Evolutionary conservation across 2,329 filamentous ascomycete species (phyloP).

Genomic region (Colletotrichum sublineola): DNA sequence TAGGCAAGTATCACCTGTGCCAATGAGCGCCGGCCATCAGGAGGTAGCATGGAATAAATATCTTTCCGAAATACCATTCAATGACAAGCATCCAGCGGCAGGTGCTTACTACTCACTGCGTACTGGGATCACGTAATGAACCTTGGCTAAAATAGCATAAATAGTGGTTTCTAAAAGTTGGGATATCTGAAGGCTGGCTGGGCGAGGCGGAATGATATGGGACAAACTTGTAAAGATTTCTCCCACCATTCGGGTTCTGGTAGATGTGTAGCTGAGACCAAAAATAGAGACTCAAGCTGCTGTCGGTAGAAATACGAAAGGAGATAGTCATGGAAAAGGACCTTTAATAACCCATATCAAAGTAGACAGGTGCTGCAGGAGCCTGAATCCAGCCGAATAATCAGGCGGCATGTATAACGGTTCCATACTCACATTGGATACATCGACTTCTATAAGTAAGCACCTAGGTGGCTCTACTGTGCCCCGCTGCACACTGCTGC

Average conservation of each 20-base stretch:
- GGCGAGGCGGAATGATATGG: not conserved
- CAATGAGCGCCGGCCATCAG: not conserved
- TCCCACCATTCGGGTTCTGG: no score
- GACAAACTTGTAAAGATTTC: not conserved
- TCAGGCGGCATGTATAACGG: not conserved
- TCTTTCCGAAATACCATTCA: not conserved
- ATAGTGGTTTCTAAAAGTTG: fast-evolving
- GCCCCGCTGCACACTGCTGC: not conserved
- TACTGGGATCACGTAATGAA: not conserved
- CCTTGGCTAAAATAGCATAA: not conserved
- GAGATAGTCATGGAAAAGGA: not conserved
- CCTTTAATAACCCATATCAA: not conserved
- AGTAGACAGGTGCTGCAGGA: not conserved
- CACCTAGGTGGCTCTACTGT: no score
- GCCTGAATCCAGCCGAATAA: not conserved
- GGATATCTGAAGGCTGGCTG: not conserved
- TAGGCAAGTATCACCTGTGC: not conserved
- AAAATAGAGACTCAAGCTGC: no score
- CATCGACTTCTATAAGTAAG: not conserved
- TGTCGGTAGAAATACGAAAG: not conserved
- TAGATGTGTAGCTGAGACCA: not conserved
- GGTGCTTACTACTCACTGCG: not conserved
- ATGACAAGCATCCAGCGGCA: not conserved
- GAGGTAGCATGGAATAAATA: not conserved
- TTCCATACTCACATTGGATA: not conserved